Conservation (phyloP, 805 yeast species). For the Candida germanica region DNA sequence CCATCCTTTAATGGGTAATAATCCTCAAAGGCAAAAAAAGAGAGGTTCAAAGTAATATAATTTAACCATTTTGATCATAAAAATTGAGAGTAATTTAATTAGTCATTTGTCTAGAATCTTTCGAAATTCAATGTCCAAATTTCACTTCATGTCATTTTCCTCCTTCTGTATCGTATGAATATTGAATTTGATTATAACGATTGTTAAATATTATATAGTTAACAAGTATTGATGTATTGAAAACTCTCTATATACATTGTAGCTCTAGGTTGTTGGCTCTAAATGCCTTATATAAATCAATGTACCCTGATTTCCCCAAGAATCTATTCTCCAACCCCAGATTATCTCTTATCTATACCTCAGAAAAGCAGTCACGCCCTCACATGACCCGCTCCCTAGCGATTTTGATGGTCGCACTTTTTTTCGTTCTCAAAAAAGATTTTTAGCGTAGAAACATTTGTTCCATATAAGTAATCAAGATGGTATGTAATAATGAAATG, state of each 20-base stretch:
- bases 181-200: background rate
- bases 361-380: slow-evolving; percentile 10
- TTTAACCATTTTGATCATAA: background rate
- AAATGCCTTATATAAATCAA: too few relatives aligned
- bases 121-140: background rate
- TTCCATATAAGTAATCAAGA: slow-evolving; percentile 12
- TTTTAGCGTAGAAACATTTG: slow-evolving; percentile 4
- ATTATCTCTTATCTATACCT: background rate
- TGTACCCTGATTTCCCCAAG: background rate
- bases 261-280: background rate
- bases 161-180: background rate
- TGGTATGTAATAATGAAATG: slow-evolving; percentile 11
- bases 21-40: slow-evolving; percentile 57
- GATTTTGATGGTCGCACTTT: slow-evolving; percentile 5
- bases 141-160: slow-evolving; percentile 1
- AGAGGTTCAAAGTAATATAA: slow-evolving; percentile 42
- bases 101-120: background rate
- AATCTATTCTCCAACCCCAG: background rate
- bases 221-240: background rate
- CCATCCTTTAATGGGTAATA: slow-evolving; percentile 27
- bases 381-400: slow-evolving; percentile 4
- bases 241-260: background rate
- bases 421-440: slow-evolving; percentile 6
- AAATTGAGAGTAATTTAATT: too few relatives aligned
- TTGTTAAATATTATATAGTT: slow-evolving; percentile 1